Percentiles rank a stretch among this genome's conserved stretches.
Evolutionary conservation across 805 yeast species (phyloP).

Genomic region (Metschnikowia lunata): DNA sequence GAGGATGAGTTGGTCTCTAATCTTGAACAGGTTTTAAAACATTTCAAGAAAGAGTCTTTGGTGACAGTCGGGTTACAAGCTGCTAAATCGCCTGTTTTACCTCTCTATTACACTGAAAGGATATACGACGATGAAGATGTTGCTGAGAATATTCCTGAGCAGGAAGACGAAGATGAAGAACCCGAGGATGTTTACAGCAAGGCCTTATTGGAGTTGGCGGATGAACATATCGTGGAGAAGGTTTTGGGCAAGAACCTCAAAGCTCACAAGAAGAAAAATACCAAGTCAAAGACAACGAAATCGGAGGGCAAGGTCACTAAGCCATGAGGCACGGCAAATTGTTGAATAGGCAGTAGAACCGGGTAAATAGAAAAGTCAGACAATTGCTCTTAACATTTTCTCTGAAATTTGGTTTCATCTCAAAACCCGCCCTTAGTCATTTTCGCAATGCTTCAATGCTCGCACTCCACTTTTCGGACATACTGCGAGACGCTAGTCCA

Average conservation of each 20-base stretch:
- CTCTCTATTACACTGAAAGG: conserved; percentile 67
- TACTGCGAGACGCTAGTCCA: too few species aligned
- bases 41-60: conserved; percentile 42
- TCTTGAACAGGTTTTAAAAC: conserved; percentile 48
- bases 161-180: conserved; percentile 18
- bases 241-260: conserved; percentile 54
- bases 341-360: too few species aligned
- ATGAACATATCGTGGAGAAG: conserved; percentile 64
- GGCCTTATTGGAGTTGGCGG: conserved; percentile 77
- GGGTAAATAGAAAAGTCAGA: too few species aligned
- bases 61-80: conserved; percentile 66
- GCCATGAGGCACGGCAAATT: neutral
- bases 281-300: conserved; percentile 11
- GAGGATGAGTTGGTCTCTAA: conserved; percentile 55
- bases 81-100: conserved; percentile 72
- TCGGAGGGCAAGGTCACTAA: conserved; percentile 13
- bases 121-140: conserved; percentile 50
- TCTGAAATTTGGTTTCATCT: too few species aligned
- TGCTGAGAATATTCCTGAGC: conserved; percentile 23
- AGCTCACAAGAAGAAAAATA: conserved; percentile 20
- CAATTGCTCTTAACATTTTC: too few species aligned
- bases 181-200: conserved; percentile 30
- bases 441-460: too few species aligned
- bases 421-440: too few species aligned
- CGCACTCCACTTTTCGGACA: too few species aligned